Percentiles rank a stretch among this genome's conserved stretches.
Conservation (phyloP, 768 basidiomycete species). For the Podaxis sp. region DNA sequence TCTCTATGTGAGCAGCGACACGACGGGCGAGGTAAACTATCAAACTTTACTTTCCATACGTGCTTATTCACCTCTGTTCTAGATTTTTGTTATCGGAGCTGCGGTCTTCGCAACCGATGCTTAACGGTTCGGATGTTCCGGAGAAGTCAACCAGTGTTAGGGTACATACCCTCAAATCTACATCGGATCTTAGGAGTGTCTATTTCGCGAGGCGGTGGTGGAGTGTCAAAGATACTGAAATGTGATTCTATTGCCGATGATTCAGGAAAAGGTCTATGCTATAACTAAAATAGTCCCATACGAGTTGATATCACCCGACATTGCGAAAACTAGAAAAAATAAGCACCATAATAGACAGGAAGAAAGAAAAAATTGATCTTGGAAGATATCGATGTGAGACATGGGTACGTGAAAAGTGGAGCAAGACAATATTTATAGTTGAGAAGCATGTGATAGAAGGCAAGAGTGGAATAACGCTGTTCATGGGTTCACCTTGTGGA, state of each 20-base stretch:
- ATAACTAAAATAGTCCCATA: too few relatives aligned
- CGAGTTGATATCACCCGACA: too few relatives aligned
- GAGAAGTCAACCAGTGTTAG: not conserved
- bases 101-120: not conserved
- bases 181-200: not conserved
- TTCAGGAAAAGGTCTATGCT: not conserved
- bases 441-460: not conserved
- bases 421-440: not conserved
- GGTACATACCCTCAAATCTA: not conserved
- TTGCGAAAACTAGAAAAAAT: too few relatives aligned
- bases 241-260: not conserved
- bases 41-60: not conserved
- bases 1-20: constrained; percentile 41
- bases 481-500: not conserved
- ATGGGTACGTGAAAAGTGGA: not conserved
- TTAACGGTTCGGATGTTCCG: not conserved
- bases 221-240: not conserved
- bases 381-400: not conserved
- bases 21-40: constrained; percentile 37
- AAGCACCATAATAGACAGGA: too few relatives aligned
- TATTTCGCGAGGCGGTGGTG: not conserved
- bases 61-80: not conserved
- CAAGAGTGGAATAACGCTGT: not conserved
- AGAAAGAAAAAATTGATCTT: not conserved
- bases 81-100: constrained; percentile 5